phyloP scores from a whole-genome alignment of 305 asterid species.

The Fraxinus latifolia region DNA sequence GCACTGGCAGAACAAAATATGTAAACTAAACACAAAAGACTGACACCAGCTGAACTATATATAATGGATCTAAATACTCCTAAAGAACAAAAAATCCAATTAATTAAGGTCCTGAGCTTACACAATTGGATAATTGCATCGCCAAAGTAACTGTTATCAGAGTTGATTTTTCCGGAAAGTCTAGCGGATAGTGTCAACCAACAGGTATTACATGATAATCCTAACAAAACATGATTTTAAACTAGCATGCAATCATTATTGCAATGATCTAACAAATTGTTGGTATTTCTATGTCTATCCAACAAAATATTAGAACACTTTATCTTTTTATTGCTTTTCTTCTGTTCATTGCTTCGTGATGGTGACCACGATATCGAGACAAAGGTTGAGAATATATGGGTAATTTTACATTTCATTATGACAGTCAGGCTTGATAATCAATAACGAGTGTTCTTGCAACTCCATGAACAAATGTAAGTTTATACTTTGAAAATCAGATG shows the following conservation, averaged over 20 bases:
- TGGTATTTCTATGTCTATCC: not conserved
- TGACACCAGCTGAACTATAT: not conserved
- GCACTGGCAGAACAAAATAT: not conserved
- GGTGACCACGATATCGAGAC: not conserved
- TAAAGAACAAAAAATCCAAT: not conserved
- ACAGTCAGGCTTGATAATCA: not conserved
- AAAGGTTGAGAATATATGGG: not conserved
- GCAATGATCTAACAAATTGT: not conserved
- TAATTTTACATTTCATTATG: not conserved
- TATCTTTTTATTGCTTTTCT: not conserved
- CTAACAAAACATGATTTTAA: not conserved
- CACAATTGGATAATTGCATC: not conserved
- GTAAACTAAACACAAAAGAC: not conserved
- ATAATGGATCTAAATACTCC: not conserved
- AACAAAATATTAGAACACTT: not conserved
- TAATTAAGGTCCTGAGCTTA: not conserved
- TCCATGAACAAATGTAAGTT: not conserved
- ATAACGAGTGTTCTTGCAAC: not conserved
- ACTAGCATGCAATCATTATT: not conserved
- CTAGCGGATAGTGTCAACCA: not conserved
- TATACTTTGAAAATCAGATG: not conserved
- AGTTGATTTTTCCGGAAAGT: not conserved
- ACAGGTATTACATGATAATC: not conserved
- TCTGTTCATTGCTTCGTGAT: not conserved
- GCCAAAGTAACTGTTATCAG: not conserved